Evolutionary conservation across 108 stramenopile genomes (phyloP), one percentile per base, ranked within the genome.

Genomic region (Fragilaria crotonensis): DNA sequence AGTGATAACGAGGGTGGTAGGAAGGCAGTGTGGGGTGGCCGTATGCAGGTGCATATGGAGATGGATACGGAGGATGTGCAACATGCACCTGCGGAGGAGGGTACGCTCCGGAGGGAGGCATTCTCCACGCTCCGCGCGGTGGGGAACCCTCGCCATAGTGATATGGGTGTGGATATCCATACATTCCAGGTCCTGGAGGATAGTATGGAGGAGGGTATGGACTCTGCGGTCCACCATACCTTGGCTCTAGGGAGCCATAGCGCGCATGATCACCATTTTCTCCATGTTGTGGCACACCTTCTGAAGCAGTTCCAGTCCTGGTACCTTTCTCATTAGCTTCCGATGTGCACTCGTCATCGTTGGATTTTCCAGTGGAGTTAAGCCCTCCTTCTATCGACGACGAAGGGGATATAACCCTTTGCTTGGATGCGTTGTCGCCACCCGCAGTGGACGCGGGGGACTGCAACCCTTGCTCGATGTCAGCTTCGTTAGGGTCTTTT

Each of bases 301-400:
- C 11, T 14, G 36, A 11, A 11, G 7, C 14, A 41, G 36, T 11
- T 41, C 14, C 14, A 14, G 36, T 11, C 14, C 14, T 41, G 7
- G 36, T 11, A 41, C 14, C 14, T 41, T 41, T 41, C 14, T 14
- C 36, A 14, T 41, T 41, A 11, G 14, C 36, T 14, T 41, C 36
- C 11, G 36, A 11, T 11, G 30, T 29, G 41, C 49, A n/a, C 19
- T 50, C 49, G 49, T 50, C 49, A 50, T 50, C 49, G 9, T 50
- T 9, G 19, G 49, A 50, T 21, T 21, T 50, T 19, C 9, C 9
- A 50, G 5, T 50, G 7, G 11, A 11, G 11, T 7, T 11, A 7
- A 14, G 36, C 14, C 36, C 36, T 41, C 36, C 36, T 41, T 41
- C 36, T 11, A 41, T 41, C n/a, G 36, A 41, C 7, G 36, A 41